A percentile compares a stretch with the other conserved stretches of the same genome.
Conservation (phyloP, 2,329 filamentous ascomycete species). For the Phaeosphaeria sp. region DNA sequence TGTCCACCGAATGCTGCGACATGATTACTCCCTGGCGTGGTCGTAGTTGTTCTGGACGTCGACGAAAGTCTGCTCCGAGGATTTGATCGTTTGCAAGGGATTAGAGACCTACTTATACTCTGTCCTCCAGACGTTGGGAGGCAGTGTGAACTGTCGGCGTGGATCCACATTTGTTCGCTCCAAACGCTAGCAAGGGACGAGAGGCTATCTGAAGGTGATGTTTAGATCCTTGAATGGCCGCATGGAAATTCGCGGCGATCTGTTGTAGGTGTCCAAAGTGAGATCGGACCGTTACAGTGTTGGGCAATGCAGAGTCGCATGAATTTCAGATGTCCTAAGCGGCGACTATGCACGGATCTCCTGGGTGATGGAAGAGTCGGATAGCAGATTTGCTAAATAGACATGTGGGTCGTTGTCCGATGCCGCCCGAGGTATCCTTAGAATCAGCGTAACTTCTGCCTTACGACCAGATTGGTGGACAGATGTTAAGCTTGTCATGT, state of each 20-base stretch:
- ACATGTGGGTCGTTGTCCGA: constrained; percentile 25
- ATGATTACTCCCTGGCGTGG: background rate
- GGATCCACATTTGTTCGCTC: background rate
- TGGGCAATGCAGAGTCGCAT: constrained; percentile 3
- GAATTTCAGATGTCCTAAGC: background rate
- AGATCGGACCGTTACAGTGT: background rate
- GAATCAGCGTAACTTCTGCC: background rate
- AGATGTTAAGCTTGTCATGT: background rate
- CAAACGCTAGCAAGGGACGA: background rate
- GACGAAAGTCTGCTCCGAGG: background rate
- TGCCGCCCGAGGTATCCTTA: constrained; percentile 12
- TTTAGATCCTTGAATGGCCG: background rate
- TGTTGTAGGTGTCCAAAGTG: background rate
- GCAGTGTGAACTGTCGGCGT: background rate
- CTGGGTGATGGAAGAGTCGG: constrained; percentile 5
- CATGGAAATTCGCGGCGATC: background rate
- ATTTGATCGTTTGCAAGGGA: background rate
- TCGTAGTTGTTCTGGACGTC: background rate
- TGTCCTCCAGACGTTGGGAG: background rate
- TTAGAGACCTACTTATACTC: constrained; percentile 6
- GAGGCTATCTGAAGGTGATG: background rate
- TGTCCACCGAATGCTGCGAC: constrained; percentile 15
- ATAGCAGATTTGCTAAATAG: constrained; percentile 15
- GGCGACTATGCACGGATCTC: constrained; percentile 7
- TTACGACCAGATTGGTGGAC: background rate